Base-by-base conservation (phyloP, 805 yeast genomes). In the Candida hungchunana region DNA sequence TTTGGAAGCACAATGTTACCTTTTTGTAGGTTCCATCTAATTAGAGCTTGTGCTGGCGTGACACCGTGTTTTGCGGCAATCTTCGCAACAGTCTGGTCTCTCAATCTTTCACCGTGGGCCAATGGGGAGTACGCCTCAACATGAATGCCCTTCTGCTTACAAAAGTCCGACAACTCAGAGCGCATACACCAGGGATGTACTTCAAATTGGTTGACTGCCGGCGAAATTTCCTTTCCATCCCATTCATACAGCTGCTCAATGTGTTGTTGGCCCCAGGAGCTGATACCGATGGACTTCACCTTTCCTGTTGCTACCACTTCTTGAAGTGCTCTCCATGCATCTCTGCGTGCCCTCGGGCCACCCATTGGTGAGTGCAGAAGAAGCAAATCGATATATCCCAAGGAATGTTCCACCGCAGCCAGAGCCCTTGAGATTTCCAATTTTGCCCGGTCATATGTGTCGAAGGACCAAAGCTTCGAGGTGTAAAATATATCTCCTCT, bases 131-230 rank as follows among this genome's bases (percentile, higher is more conserved):
- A 81, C 1, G 87, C 85, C 50, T 79, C 78, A 7, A 70, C 52
- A 8, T 58, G 56, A 39, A 81, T 77, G 21, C 64, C 71, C 37
- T 77, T 56, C 18, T 58, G 44, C 21, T 59, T 53, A 46, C 67
- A 66, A 53, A 53, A 79, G 20, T 65, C 61, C 21, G 66, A 63
- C 37, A 79, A 50, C 37, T 63, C 62, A 16, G 48, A 47, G 41
- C 64, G 62, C 46, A 55, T 58, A 44, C 66, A 58, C 74, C 75
- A 73, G 16, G 79, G 77, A 45, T 71, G 73, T 37, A 71, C 62
- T 43, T 67, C 73, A 51, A 86, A 74, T 56, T 87, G 95, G 57
- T 86, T 81, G 27, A 83, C 80, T 0, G 79, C 85, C 0, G 95
- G 89, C 42, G 68, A 67, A 39, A 72, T 55, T 42, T 60, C 71